Evolutionary conservation across 1,139 yeast genomes (phyloP).

Genomic region (Geotrichum klebahnii): DNA sequence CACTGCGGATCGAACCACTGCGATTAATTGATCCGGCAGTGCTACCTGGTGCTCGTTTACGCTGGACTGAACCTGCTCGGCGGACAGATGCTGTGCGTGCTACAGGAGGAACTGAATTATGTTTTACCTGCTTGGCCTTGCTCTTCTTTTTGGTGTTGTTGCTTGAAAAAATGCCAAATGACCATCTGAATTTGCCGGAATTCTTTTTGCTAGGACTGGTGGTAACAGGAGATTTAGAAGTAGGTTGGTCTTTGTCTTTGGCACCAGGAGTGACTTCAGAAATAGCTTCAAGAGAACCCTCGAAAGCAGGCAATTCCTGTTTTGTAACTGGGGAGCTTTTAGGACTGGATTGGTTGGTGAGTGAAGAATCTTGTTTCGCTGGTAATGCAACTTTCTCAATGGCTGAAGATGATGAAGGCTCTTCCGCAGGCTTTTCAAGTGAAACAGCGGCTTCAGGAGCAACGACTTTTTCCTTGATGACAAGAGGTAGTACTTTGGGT

Average conservation of each 20-base stretch:
- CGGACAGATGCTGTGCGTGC: neutral
- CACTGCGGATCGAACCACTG: slow-evolving; percentile 4
- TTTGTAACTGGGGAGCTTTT: too few relatives aligned
- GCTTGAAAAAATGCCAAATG: slow-evolving; percentile 8
- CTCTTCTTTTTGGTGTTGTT: neutral
- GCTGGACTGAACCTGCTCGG: slow-evolving; percentile 2
- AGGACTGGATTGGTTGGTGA: too few relatives aligned
- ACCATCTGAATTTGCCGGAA: slow-evolving; percentile 15
- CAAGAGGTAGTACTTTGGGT: neutral
- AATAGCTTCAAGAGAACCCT: too few relatives aligned
- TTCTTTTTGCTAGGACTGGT: neutral
- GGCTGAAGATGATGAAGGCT: too few relatives aligned
- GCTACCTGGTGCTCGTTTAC: too few relatives aligned
- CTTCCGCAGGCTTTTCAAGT: neutral
- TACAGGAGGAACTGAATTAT: neutral
- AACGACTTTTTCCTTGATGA: neutral
- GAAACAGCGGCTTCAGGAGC: neutral
- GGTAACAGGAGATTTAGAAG: neutral
- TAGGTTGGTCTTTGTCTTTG: neutral
- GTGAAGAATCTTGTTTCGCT: too few relatives aligned
- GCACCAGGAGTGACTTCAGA: neutral
- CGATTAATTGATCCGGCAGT: neutral
- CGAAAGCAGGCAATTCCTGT: too few relatives aligned
- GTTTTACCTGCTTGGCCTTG: neutral
- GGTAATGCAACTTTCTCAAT: too few relatives aligned